Conservation (phyloP, 179 eudicot species). For the Gypsophila paniculata region DNA sequence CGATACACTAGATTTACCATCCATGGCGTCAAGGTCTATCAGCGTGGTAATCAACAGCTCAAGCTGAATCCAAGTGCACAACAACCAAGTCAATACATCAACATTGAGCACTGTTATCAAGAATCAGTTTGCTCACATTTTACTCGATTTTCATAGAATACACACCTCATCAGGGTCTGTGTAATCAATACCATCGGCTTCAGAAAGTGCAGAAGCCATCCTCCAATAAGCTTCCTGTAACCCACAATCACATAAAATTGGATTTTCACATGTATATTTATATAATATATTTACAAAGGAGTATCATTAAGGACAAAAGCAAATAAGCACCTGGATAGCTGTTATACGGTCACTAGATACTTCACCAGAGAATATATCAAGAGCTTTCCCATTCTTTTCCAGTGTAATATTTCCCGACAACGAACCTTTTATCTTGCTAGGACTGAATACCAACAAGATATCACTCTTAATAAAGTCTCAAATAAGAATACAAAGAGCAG, state of each 20-base stretch:
- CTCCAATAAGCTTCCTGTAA: slow-evolving; percentile 82
- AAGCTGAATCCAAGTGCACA: slow-evolving; percentile 52
- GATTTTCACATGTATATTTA: background rate
- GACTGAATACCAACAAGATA: slow-evolving; percentile 23
- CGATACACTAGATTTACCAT: slow-evolving; percentile 87
- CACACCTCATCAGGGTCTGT: slow-evolving; percentile 91
- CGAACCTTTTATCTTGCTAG: slow-evolving; percentile 42
- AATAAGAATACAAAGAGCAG: slow-evolving; percentile 9
- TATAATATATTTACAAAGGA: background rate
- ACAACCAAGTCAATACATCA: slow-evolving; percentile 15
- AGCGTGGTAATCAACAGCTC: slow-evolving; percentile 82
- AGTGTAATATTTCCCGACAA: slow-evolving; percentile 50
- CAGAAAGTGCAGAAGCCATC: slow-evolving; percentile 89
- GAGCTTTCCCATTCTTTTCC: slow-evolving; percentile 85
- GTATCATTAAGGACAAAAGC: background rate
- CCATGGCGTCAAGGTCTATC: slow-evolving; percentile 98
- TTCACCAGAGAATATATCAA: slow-evolving; percentile 61
- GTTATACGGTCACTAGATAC: slow-evolving; percentile 70
- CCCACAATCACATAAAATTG: background rate
- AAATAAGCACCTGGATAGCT: slow-evolving; percentile 63
- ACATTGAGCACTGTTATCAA: slow-evolving; percentile 4
- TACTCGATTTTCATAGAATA: background rate
- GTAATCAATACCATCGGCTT: slow-evolving; percentile 94
- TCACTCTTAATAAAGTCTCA: slow-evolving; percentile 12
- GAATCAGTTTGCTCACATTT: background rate